phyloP scores from a whole-genome alignment of 441 rosid species.

The Breynia disticha region DNA sequence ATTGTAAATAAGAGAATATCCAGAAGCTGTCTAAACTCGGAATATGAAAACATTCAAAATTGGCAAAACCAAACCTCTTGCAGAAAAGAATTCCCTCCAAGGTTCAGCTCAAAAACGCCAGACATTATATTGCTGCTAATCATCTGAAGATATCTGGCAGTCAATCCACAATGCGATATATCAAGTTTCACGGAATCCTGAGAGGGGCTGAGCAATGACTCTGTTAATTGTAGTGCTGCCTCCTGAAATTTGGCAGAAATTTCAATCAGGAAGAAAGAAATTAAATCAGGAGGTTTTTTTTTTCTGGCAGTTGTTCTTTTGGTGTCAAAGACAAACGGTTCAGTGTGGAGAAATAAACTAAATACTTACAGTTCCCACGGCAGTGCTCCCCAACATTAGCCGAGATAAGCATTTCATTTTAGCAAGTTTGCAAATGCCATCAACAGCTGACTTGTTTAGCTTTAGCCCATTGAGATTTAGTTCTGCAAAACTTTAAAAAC shows the following conservation, averaged over 20 bases:
- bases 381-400: constrained; percentile 70
- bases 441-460: constrained; percentile 53
- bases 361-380: constrained; percentile 65
- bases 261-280: constrained; percentile 9
- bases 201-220: constrained; percentile 38
- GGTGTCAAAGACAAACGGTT: no score
- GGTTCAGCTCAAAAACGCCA: constrained; percentile 58
- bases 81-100: constrained; percentile 63
- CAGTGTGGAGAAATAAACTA: not conserved
- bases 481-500: constrained; percentile 60
- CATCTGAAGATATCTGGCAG: constrained; percentile 33
- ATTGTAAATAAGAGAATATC: not conserved
- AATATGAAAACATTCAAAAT: constrained; percentile 1
- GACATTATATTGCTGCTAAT: constrained; percentile 26
- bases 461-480: constrained; percentile 71
- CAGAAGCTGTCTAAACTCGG: not conserved
- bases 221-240: constrained; percentile 54
- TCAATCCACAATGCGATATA: constrained; percentile 64
- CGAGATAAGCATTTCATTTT: constrained; percentile 54
- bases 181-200: constrained; percentile 73
- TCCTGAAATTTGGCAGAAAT: constrained; percentile 38
- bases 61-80: constrained; percentile 51
- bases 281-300: no score
- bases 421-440: constrained; percentile 64
- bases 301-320: no score